Conservation (phyloP, 1,139 yeast genomes). For the Meyerozyma sp. region DNA sequence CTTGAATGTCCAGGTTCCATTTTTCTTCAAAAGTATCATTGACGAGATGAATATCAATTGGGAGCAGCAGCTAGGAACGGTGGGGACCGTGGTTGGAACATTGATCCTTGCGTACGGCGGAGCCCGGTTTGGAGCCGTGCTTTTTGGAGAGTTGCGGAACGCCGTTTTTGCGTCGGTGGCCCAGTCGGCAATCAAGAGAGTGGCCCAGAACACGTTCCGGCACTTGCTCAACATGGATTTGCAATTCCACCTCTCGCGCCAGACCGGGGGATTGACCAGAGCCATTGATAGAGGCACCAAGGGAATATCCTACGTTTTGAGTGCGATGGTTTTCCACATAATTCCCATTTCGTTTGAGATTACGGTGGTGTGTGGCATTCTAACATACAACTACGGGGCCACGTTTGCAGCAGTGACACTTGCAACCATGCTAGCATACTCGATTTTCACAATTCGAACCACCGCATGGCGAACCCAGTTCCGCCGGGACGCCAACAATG, state of each 20-base stretch:
- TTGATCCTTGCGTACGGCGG: slow-evolving; percentile 86
- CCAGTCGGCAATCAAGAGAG: slow-evolving; percentile 87
- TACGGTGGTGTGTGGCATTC: slow-evolving; percentile 85
- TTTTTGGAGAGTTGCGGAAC: slow-evolving; percentile 90
- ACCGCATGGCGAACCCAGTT: slow-evolving; percentile 96
- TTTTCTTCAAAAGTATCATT: slow-evolving; percentile 81
- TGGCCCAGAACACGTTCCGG: slow-evolving; percentile 80
- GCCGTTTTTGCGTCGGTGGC: slow-evolving; percentile 96
- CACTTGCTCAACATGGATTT: slow-evolving; percentile 82
- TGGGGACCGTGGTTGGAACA: slow-evolving; percentile 61
- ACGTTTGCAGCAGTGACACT: slow-evolving; percentile 88
- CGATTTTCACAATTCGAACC: slow-evolving; percentile 81
- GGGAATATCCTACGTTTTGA: slow-evolving; percentile 88
- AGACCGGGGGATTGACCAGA: slow-evolving; percentile 93
- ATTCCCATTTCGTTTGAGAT: slow-evolving; percentile 91
- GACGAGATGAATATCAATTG: slow-evolving; percentile 94
- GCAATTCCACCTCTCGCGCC: slow-evolving; percentile 84
- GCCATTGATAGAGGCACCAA: slow-evolving; percentile 98
- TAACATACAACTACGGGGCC: slow-evolving; percentile 87
- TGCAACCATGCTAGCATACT: slow-evolving; percentile 80
- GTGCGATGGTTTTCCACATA: slow-evolving; percentile 96
- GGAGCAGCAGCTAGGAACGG: slow-evolving; percentile 57
- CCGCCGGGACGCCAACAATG: slow-evolving; percentile 85
- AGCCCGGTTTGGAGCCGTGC: slow-evolving; percentile 89
- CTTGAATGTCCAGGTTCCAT: slow-evolving; percentile 92